phyloP scores from a whole-genome alignment of 2,329 filamentous ascomycete genomes.

The Emydomyces testavorans region DNA sequence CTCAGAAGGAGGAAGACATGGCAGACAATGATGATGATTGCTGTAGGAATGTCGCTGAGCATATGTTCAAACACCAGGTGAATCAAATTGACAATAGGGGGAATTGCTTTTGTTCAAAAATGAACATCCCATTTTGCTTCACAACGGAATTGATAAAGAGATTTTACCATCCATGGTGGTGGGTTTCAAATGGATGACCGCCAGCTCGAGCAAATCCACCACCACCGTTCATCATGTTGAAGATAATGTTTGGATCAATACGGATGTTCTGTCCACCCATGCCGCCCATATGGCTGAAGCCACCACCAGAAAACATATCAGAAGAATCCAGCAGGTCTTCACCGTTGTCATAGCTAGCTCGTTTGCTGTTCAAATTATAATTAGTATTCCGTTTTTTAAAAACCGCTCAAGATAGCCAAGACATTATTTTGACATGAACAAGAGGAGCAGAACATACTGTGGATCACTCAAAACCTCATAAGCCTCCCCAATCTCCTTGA shows the following conservation, averaged over 20 bases:
- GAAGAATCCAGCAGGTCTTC: constrained; percentile 79
- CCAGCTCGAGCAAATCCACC: constrained; percentile 42
- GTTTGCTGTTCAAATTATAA: constrained; percentile 49
- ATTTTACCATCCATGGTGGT: constrained; percentile 17
- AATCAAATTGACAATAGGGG: too few relatives aligned
- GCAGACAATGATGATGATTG: background rate
- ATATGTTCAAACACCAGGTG: too few relatives aligned
- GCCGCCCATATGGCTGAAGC: constrained; percentile 31
- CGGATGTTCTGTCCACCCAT: constrained; percentile 32
- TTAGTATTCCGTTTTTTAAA: background rate
- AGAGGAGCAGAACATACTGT: constrained; percentile 52
- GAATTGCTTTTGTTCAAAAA: too few relatives aligned
- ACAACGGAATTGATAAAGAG: too few relatives aligned
- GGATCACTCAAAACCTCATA: constrained; percentile 92
- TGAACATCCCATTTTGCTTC: too few relatives aligned
- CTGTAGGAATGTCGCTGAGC: too few relatives aligned
- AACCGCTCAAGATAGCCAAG: too few relatives aligned
- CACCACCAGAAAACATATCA: constrained; percentile 67
- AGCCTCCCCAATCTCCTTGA: constrained; percentile 96
- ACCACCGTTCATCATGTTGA: constrained; percentile 70
- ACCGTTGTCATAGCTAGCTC: constrained; percentile 80
- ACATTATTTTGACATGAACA: too few relatives aligned
- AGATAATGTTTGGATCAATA: constrained; percentile 67
- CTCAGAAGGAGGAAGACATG: background rate
- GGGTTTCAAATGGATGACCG: constrained; percentile 31